phyloP scores from a whole-genome alignment of 2,329 filamentous ascomycete species.

The Neofusicoccum ribis region DNA sequence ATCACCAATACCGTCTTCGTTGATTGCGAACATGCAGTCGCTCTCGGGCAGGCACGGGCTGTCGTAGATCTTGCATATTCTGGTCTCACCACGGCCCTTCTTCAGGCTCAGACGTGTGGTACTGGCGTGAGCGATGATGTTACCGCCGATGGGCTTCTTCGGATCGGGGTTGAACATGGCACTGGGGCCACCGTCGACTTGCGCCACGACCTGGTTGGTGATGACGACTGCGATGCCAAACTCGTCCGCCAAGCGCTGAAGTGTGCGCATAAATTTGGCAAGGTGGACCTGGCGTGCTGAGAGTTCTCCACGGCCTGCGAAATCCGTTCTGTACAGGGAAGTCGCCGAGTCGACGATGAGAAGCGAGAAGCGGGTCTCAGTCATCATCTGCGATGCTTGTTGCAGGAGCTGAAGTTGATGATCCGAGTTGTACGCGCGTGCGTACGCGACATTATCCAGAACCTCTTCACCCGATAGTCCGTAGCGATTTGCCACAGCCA shows the following conservation, averaged over 20 bases:
- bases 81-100: constrained; percentile 91
- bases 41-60: constrained; percentile 95
- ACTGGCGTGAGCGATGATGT: constrained; percentile 97
- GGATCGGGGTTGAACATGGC: constrained; percentile 99
- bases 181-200: constrained; percentile 93
- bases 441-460: constrained; percentile 96
- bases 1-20: constrained; percentile 94
- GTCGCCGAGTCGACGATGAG: constrained; percentile 96
- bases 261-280: constrained; percentile 82
- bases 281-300: constrained; percentile 89
- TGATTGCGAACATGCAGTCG: constrained; percentile 95
- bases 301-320: constrained; percentile 92
- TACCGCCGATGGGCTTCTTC: constrained; percentile 98
- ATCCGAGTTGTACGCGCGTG: constrained; percentile 96
- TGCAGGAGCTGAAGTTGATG: constrained; percentile 94
- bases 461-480: constrained; percentile 96
- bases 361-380: constrained; percentile 94
- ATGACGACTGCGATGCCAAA: constrained; percentile 99
- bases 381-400: constrained; percentile 98
- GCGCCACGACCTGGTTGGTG: constrained; percentile 97
- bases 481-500: constrained; percentile 91
- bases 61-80: constrained; percentile 99
- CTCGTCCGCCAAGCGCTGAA: constrained; percentile 73
- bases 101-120: constrained; percentile 93
- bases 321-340: constrained; percentile 92